Percentiles rank a stretch among this genome's conserved stretches.
phyloP scores from a whole-genome alignment of 257 asterid species.

The Fraxinus pennsylvanica region DNA sequence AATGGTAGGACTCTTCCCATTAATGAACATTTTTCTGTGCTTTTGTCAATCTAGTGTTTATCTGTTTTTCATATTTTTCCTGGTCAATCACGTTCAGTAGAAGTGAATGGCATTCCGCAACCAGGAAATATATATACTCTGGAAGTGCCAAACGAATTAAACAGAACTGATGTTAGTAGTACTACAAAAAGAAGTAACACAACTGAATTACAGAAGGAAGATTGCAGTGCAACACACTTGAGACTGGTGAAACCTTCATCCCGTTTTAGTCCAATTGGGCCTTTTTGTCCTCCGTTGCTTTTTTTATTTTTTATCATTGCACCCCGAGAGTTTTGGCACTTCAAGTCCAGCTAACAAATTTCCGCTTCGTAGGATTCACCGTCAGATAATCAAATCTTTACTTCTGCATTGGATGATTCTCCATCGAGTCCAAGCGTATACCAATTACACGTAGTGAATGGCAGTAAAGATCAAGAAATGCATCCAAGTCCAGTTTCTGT shows the following conservation, averaged over 20 bases:
- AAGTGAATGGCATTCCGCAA: slow-evolving; percentile 18
- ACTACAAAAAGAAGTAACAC: slow-evolving; percentile 10
- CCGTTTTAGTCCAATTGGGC: not conserved
- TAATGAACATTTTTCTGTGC: not conserved
- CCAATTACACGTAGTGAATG: slow-evolving; percentile 33
- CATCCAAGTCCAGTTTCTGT: slow-evolving; percentile 85
- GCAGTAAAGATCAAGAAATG: slow-evolving; percentile 55
- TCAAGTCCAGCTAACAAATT: slow-evolving; percentile 19
- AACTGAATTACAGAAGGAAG: slow-evolving; percentile 27
- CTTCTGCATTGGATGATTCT: slow-evolving; percentile 43
- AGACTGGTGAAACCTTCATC: slow-evolving; percentile 35
- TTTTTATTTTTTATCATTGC: not conserved
- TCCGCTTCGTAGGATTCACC: slow-evolving; percentile 36
- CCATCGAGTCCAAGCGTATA: slow-evolving; percentile 41
- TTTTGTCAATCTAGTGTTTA: slow-evolving; percentile 11
- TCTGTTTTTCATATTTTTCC: slow-evolving; percentile 24
- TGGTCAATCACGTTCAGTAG: slow-evolving; percentile 35
- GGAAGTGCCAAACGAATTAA: slow-evolving; percentile 26
- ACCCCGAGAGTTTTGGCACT: not conserved
- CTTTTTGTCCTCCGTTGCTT: not conserved
- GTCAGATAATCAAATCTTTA: slow-evolving; percentile 40
- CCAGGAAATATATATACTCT: slow-evolving; percentile 13
- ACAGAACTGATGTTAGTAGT: slow-evolving; percentile 14
- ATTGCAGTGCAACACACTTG: slow-evolving; percentile 23
- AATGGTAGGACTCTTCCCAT: slow-evolving; percentile 36